Evolutionary conservation across 805 yeast genomes (phyloP), one percentile per base, ranked within the genome.

Genomic region (Cyberlindnera petersonii): DNA sequence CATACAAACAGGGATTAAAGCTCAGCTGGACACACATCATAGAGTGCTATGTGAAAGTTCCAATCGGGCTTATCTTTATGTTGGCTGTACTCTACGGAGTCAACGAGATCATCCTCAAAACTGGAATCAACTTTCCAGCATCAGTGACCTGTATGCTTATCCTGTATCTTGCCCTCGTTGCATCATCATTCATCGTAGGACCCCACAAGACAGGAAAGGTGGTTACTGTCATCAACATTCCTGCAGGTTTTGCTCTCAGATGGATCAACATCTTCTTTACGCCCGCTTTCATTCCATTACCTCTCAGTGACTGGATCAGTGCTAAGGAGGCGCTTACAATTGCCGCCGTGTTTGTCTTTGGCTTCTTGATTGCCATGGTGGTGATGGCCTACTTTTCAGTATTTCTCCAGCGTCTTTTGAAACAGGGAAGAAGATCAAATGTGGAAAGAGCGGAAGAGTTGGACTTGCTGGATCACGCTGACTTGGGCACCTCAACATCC

Each of bases 201-300:
- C 60, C 66, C 24, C 46, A 48, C 21, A 46, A 39, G n/a, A 60
- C 65, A 1, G 34, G 53, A 5, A 36, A 40, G 6, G 26, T 61
- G 3, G 40, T 58, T 3, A 57, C 47, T 27, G 46, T 58, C 23
- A 60, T 79, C 34, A 77, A 79, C 34, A 72, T 82, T n/a, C 75
- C 86, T 13, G 73, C 74, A 63, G 82, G 82, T 44, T 81, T 82
- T 56, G 68, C 82, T 2, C 65, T 84, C 35, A 69, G 82, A 39
- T 84, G 93, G 91, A 85, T 85, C 61, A 82, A 81, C 55, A 71
- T 82, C 6, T 82, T 79, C 54, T 85, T 84, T 66, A 77, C 86
- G 1, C 91, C 93, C 1, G 79, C 88, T 0, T 84, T 85, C 53
- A 75, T 84, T 26, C 73, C 80, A 0, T 67, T 84, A 24, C 91